phyloP scores from a whole-genome alignment of 169 alveolate genomes.

The Cyclospora cayetanensis region DNA sequence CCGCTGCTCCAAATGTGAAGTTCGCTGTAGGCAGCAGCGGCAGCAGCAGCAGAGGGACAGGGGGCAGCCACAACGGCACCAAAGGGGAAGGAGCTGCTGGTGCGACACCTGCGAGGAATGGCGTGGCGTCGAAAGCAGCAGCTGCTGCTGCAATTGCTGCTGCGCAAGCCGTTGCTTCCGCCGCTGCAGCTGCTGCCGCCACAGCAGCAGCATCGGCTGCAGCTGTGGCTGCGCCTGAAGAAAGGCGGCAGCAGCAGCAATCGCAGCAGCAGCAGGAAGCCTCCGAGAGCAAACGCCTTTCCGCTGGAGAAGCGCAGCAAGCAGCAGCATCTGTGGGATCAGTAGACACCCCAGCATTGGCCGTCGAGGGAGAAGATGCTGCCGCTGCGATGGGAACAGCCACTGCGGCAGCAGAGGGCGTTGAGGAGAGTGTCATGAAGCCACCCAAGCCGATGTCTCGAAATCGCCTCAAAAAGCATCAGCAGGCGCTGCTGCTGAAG shows the following conservation, averaged over 20 bases:
- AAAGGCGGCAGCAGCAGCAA: neutral
- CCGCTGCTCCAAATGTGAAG: slow-evolving; percentile 42
- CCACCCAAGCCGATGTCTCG: slow-evolving; percentile 58
- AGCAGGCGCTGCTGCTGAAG: slow-evolving; percentile 65
- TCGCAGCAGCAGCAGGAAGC: slow-evolving; percentile 22
- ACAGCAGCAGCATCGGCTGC: slow-evolving; percentile 16
- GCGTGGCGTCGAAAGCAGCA: slow-evolving; percentile 59
- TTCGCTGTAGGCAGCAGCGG: slow-evolving; percentile 5
- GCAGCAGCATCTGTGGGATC: neutral
- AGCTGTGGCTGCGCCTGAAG: neutral
- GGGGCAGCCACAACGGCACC: neutral
- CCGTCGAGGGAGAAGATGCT: neutral
- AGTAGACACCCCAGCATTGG: neutral
- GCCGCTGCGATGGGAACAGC: neutral
- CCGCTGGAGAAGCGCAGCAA: neutral
- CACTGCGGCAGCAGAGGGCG: slow-evolving; percentile 9
- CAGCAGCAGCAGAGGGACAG: neutral
- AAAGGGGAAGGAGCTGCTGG: neutral
- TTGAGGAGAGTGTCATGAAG: neutral
- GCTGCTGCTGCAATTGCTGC: slow-evolving; percentile 67
- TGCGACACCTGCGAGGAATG: neutral
- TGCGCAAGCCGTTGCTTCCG: slow-evolving; percentile 50
- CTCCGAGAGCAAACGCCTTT: neutral
- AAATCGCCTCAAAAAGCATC: slow-evolving; percentile 53
- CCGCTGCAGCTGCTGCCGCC: slow-evolving; percentile 26